Conservation (phyloP, 441 rosid species). For the Theobroma grandiflorum region DNA sequence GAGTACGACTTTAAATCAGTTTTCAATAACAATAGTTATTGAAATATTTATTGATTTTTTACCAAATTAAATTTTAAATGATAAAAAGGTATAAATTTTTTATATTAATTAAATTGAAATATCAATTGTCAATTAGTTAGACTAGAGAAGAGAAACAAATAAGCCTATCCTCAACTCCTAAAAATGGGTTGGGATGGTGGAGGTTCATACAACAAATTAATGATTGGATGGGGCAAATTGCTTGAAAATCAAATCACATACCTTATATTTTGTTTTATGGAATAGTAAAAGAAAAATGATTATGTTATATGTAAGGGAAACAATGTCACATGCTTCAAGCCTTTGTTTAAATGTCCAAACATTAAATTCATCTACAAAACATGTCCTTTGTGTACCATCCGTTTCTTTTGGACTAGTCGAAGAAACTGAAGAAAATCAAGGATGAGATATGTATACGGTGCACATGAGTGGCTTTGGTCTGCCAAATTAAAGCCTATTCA, state of each 20-base stretch:
- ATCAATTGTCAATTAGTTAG: too few species aligned
- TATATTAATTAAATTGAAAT: too few species aligned
- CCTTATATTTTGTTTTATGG: background rate
- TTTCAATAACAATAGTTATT: too few species aligned
- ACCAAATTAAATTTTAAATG: too few species aligned
- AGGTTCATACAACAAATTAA: background rate
- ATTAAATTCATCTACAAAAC: background rate
- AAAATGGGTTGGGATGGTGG: background rate
- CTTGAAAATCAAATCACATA: background rate
- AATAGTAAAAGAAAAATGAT: background rate
- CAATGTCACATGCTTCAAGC: background rate
- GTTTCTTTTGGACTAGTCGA: background rate
- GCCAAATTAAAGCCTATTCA: too few species aligned
- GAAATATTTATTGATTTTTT: too few species aligned
- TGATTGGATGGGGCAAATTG: background rate
- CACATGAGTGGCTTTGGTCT: too few species aligned
- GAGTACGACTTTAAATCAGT: too few species aligned
- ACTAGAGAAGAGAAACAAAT: too few species aligned
- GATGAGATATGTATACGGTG: too few species aligned
- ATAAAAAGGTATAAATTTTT: too few species aligned
- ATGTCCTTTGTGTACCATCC: background rate
- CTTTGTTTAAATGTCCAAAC: background rate
- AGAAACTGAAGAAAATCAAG: background rate
- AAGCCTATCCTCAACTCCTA: too few species aligned
- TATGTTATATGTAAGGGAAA: background rate